Evolutionary conservation across 1,284 basidiomycete species (phyloP), one percentile per base, ranked within the genome.

Genomic region (Chondrostereum purpureum): DNA sequence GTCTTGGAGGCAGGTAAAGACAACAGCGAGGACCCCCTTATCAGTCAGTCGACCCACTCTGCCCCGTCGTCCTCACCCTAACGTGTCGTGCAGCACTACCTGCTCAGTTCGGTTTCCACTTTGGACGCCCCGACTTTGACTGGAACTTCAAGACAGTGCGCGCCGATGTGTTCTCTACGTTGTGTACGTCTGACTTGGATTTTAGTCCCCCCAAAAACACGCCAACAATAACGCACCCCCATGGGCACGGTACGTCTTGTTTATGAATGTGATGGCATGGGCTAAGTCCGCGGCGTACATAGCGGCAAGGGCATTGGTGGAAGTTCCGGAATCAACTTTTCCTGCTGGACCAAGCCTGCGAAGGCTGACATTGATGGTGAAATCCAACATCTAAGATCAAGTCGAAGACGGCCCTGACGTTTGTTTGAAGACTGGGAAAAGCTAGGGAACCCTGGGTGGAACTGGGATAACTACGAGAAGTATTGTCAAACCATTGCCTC

Each of bases 401-500:
- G 34, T 3, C 23, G 23, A 27, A 20, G 10, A 13, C 10, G 23
- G 16, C 13, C 8, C n/a, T 13, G 22, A 13, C 10, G 34, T 14
- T n/a, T 11, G 11, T 13, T 3, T 4, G 16, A 43, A 61, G 63
- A 55, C 12, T 56, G 59, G 37, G 60, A 59, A 47, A 49, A 51
- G n/a, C 53, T 67, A 3, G 64, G 65, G 6, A 67, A 64, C 42
- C 22, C 39, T 45, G 54, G 70, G 4, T 74, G 72, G 70, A 70
- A 70, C 46, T 72, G 69, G 69, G 52, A 61, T 11, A 63, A 55
- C 22, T 62, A 62, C 49, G 53, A 60, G 39, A 63, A 64, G 45
- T 65, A 67, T 46, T 58, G 52, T 11, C 54, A 54, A 45, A 60
- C 54, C 42, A 52, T 53, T 18, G 63, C 63, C 46, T 62, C 49